These are phyloP conservation scores for Sistotremastrum niveocremeum DNA, from an alignment of 768 basidiomycete species.

Conservation along the genomic window DNA sequence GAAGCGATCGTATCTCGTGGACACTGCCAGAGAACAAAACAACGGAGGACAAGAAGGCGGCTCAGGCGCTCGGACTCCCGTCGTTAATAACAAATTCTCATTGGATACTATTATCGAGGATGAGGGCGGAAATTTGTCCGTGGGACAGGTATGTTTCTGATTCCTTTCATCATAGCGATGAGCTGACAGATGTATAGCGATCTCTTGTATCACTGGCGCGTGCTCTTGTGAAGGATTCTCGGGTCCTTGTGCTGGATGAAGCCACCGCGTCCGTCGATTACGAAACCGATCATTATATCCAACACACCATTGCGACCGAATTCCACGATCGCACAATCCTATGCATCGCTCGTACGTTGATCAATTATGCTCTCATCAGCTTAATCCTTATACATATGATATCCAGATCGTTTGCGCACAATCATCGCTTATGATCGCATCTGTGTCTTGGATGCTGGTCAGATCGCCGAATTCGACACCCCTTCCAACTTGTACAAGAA, in stretches of 20 bases:
- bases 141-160: constrained; percentile 38
- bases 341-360: constrained; percentile 67
- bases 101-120: constrained; percentile 78
- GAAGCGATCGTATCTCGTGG: constrained; percentile 66
- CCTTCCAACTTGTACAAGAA: constrained; percentile 49
- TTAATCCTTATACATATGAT: constrained; percentile 2
- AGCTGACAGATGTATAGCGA: constrained; percentile 30
- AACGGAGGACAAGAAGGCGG: constrained; percentile 17
- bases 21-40: constrained; percentile 19
- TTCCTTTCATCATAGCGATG: constrained; percentile 4
- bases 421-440: constrained; percentile 84
- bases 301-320: constrained; percentile 74
- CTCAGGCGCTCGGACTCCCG: constrained; percentile 17
- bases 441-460: constrained; percentile 73
- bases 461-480: constrained; percentile 73
- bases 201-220: constrained; percentile 80
- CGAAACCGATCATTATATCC: constrained; percentile 84
- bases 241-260: constrained; percentile 81
- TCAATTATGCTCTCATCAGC: neutral
- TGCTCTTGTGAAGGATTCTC: constrained; percentile 76
- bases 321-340: constrained; percentile 77
- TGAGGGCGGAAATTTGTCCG: constrained; percentile 74
- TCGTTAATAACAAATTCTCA: constrained; percentile 40
- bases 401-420: constrained; percentile 65
- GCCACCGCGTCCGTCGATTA: constrained; percentile 87